A percentile compares a stretch with the other conserved stretches of the same genome.
Evolutionary conservation across 345 rosid genomes (phyloP).

Genomic region (Gossypium raimondii): DNA sequence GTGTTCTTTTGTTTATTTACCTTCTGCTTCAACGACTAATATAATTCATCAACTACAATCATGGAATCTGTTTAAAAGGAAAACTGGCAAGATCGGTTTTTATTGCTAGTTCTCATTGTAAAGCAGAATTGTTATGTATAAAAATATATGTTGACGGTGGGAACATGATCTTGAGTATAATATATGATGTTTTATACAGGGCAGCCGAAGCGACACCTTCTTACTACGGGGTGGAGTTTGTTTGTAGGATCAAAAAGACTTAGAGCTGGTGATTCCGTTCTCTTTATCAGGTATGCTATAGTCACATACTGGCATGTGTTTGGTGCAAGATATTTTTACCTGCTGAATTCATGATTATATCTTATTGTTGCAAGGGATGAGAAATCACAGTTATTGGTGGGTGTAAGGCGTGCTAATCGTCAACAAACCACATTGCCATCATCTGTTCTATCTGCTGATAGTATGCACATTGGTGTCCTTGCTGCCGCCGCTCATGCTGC

Average conservation of each 20-base stretch:
- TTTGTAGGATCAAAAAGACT: conserved; percentile 95
- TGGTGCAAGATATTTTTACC: background rate
- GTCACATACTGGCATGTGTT: background rate
- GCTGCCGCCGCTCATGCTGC: conserved; percentile 99
- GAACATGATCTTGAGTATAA: background rate
- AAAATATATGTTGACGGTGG: background rate
- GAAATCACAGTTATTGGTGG: conserved; percentile 90
- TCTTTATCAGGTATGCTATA: conserved; percentile 71
- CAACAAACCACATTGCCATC: conserved; percentile 91
- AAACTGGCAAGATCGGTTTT: background rate
- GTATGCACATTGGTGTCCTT: conserved; percentile 99
- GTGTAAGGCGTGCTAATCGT: conserved; percentile 93
- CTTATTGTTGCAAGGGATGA: conserved; percentile 57
- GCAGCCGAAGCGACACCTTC: conserved; percentile 97
- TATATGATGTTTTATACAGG: conserved; percentile 46
- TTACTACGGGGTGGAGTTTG: conserved; percentile 99
- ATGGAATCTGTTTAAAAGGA: background rate
- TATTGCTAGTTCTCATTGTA: background rate
- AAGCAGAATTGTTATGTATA: too few relatives aligned
- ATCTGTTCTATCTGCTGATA: conserved; percentile 93
- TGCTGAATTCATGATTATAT: background rate
- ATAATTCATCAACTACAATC: background rate
- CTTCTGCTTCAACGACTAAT: background rate
- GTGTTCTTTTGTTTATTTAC: conserved; percentile 16
- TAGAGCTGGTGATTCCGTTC: conserved; percentile 93